Conservation (phyloP, 768 basidiomycete species). For the Psilocybe sp. region DNA sequence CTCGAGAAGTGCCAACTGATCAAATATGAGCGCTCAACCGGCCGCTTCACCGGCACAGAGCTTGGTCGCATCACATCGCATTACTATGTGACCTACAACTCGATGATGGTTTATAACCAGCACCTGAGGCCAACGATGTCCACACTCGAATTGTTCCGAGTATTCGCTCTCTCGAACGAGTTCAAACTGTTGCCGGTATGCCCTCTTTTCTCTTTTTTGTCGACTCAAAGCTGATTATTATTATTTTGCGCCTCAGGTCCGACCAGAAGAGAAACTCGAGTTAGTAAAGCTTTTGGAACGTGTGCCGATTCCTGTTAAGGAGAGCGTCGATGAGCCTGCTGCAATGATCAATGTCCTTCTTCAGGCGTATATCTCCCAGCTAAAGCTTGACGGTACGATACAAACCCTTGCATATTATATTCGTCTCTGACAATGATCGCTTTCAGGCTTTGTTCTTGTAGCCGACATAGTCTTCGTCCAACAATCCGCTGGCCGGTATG, state of each 20-base stretch:
- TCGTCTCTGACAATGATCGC: neutral
- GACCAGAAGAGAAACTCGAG: constrained; percentile 90
- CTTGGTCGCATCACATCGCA: constrained; percentile 92
- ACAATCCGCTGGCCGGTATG: constrained; percentile 90
- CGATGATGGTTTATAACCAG: constrained; percentile 96
- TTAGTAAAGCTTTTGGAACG: constrained; percentile 86
- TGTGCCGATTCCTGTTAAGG: constrained; percentile 97
- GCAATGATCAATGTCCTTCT: constrained; percentile 97
- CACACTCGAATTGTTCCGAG: constrained; percentile 87
- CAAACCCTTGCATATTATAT: neutral
- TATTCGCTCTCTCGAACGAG: constrained; percentile 94
- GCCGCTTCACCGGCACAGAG: constrained; percentile 92
- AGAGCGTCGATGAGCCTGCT: constrained; percentile 92
- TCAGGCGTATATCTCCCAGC: constrained; percentile 90
- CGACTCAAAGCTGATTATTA: constrained; percentile 5
- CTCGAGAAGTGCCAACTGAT: constrained; percentile 93
- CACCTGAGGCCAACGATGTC: constrained; percentile 87
- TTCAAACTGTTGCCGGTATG: constrained; percentile 85
- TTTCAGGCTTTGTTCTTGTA: constrained; percentile 72
- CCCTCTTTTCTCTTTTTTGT: constrained; percentile 1
- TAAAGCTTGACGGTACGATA: constrained; percentile 78
- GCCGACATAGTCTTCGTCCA: constrained; percentile 96
- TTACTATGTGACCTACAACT: constrained; percentile 92
- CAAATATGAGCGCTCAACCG: constrained; percentile 88
- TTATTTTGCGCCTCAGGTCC: constrained; percentile 43